These are phyloP conservation scores for Phytophthora cactorum DNA, from an alignment of 352 stramenopile genomes.

Conservation along the genomic window DNA sequence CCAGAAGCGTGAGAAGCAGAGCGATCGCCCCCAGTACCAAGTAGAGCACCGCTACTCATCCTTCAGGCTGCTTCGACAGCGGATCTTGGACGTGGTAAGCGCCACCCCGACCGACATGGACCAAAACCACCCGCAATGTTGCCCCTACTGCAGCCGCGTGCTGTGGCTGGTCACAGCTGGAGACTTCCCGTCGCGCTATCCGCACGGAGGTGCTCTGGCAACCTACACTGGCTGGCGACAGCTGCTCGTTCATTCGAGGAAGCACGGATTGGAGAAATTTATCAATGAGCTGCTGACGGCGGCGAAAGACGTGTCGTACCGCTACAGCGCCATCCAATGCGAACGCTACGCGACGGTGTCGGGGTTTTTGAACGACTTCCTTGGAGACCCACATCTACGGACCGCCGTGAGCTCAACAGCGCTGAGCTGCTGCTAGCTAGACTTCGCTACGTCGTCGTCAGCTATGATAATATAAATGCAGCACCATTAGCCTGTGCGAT, in stretches of 20 bases:
- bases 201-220: conserved; percentile 25
- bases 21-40: conserved; percentile 35
- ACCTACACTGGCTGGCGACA: conserved; percentile 28
- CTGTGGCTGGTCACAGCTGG: conserved; percentile 44
- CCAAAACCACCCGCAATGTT: conserved; percentile 50
- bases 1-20: conserved; percentile 9
- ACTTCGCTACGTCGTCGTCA: neutral
- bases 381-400: conserved; percentile 35
- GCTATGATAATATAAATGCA: neutral
- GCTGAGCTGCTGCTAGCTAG: conserved; percentile 8
- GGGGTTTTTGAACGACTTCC: conserved; percentile 55
- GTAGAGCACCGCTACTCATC: conserved; percentile 62
- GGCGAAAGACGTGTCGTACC: conserved; percentile 55
- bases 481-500: no score
- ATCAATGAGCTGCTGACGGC: conserved; percentile 45
- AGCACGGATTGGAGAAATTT: conserved; percentile 43
- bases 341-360: conserved; percentile 54
- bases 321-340: conserved; percentile 43
- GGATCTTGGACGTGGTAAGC: conserved; percentile 31
- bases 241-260: conserved; percentile 31
- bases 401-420: conserved; percentile 6
- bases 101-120: conserved; percentile 14
- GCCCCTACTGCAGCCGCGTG: conserved; percentile 53
- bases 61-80: conserved; percentile 49
- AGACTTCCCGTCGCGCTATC: conserved; percentile 56